Evolutionary conservation across 345 rosid species (phyloP).

Genomic region (Hibiscus mutabilis): DNA sequence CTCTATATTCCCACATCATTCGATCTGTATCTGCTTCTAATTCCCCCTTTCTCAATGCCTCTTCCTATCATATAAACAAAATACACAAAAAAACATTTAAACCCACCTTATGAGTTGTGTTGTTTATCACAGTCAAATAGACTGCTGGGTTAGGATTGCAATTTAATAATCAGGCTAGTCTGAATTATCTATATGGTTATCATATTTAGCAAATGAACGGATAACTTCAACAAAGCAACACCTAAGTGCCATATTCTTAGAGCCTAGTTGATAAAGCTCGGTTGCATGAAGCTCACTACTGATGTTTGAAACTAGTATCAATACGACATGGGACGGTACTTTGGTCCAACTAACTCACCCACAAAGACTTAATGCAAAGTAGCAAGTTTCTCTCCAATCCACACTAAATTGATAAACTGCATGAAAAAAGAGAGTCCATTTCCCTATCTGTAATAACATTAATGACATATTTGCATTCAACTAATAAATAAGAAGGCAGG

Average conservation of each 20-base stretch:
- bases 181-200: neutral
- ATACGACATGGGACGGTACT: neutral
- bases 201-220: neutral
- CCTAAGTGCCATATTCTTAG: neutral
- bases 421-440: neutral
- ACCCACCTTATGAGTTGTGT: neutral
- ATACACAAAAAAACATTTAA: neutral
- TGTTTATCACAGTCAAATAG: slow-evolving; percentile 3
- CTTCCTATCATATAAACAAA: slow-evolving; percentile 54
- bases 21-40: slow-evolving; percentile 41
- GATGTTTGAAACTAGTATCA: neutral
- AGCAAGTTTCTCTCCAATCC: neutral
- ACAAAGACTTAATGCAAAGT: neutral
- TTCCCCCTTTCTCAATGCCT: slow-evolving; percentile 76
- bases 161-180: neutral
- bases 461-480: neutral
- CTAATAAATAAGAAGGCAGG: neutral
- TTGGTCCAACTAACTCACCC: neutral
- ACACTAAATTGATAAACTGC: neutral
- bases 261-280: neutral
- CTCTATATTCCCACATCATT: slow-evolving; percentile 80
- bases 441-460: too few relatives aligned
- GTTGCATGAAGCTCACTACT: neutral
- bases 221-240: neutral
- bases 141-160: slow-evolving; percentile 5